Conservation (phyloP, 176 grass and related monocot species). For the Pontederia crassipes region DNA sequence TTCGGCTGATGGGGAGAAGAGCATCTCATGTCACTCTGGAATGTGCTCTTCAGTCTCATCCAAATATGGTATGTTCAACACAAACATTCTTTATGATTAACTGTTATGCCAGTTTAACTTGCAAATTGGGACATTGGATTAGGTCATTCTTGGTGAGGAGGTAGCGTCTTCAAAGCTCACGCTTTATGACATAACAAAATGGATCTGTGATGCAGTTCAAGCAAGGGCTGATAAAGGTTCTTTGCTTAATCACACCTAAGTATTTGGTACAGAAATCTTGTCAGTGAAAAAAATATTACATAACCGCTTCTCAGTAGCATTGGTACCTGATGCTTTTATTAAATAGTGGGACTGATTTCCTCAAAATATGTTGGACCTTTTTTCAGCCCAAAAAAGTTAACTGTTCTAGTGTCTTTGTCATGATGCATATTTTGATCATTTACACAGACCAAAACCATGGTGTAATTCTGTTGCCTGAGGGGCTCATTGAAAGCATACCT, state of each 20-base stretch:
- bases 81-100: not conserved
- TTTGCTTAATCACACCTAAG: not conserved
- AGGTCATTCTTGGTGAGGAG: constrained; percentile 64
- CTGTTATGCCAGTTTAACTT: not conserved
- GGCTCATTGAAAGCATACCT: constrained; percentile 61
- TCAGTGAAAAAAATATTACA: not conserved
- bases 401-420: not conserved
- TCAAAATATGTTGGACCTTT: not conserved
- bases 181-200: constrained; percentile 44
- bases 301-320: not conserved
- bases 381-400: not conserved
- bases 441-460: constrained; percentile 55
- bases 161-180: constrained; percentile 68
- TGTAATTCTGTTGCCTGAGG: constrained; percentile 61
- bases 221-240: constrained; percentile 53
- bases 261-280: not conserved
- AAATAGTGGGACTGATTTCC: not conserved
- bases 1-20: constrained; percentile 58
- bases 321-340: not conserved
- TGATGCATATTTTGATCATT: not conserved
- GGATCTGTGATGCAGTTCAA: constrained; percentile 61
- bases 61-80: constrained; percentile 44
- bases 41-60: constrained; percentile 65
- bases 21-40: constrained; percentile 64
- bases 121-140: not conserved